phyloP scores from a whole-genome alignment of 73 alveolate species.

The Tetrahymena malaccensis region DNA sequence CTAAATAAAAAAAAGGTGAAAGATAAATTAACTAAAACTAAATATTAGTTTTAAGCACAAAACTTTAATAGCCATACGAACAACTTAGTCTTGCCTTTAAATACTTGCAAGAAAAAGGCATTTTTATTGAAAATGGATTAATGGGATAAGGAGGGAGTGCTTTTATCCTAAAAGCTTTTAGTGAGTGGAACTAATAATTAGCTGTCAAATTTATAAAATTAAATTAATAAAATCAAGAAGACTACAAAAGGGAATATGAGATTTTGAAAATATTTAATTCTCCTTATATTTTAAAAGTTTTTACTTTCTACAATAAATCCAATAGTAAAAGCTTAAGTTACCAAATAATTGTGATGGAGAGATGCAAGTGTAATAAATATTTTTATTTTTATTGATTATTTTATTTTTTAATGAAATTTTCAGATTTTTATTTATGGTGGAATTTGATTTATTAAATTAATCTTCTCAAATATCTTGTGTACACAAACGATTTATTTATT shows the following conservation, averaged over 20 bases:
- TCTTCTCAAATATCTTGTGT: too few species aligned
- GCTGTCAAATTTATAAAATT: background rate
- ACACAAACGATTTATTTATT: background rate
- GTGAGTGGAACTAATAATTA: background rate
- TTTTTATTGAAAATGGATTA: background rate
- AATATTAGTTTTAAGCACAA: background rate
- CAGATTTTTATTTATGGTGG: background rate
- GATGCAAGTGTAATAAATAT: background rate
- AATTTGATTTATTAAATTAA: too few species aligned
- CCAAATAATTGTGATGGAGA: background rate
- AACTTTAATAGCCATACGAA: background rate
- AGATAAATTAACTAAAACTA: background rate
- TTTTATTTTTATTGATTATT: too few species aligned
- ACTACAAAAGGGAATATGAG: background rate
- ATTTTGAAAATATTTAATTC: background rate
- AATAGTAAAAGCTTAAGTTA: background rate
- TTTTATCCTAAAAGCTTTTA: background rate
- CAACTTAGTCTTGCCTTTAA: background rate
- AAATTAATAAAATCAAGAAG: background rate
- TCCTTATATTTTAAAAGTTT: background rate
- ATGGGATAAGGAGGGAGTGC: background rate
- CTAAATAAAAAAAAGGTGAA: background rate
- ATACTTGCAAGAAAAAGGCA: background rate
- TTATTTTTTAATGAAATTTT: background rate
- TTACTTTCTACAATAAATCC: background rate